These are phyloP conservation scores for Xylaria longipes DNA, from an alignment of 495 filamentous ascomycete species.

Conservation along the genomic window DNA sequence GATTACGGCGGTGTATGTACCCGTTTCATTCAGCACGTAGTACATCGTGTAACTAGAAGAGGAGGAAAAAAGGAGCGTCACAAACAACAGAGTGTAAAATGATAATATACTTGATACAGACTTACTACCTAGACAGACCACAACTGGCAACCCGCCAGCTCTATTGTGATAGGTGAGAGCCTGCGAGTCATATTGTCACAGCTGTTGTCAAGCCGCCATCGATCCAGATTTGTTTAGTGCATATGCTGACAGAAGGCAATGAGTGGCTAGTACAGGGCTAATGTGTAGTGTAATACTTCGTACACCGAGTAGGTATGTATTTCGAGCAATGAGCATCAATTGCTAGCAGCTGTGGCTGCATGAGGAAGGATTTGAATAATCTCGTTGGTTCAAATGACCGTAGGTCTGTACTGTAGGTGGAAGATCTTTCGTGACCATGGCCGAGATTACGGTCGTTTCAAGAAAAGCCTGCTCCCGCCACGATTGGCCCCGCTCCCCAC, in stretches of 20 bases:
- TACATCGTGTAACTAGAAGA: background rate
- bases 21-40: background rate
- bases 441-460: slow-evolving; percentile 30
- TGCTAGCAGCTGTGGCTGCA: background rate
- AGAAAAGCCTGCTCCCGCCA: slow-evolving; percentile 20
- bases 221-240: slow-evolving; percentile 8
- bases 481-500: background rate
- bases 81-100: background rate
- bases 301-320: background rate
- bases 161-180: background rate
- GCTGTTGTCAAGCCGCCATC: slow-evolving; percentile 1
- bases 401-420: background rate
- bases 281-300: no score
- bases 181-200: slow-evolving; percentile 5
- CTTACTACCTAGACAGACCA: background rate
- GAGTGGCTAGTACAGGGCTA: slow-evolving; percentile 8
- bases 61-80: background rate
- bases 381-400: slow-evolving; percentile 11
- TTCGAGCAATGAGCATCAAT: background rate
- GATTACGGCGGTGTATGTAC: background rate
- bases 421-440: slow-evolving; percentile 11
- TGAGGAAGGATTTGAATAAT: background rate
- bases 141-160: background rate
- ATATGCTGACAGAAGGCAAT: background rate
- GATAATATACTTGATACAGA: background rate